phyloP scores from a whole-genome alignment of 352 stramenopile species.

The Globisporangium sylvaticum region DNA sequence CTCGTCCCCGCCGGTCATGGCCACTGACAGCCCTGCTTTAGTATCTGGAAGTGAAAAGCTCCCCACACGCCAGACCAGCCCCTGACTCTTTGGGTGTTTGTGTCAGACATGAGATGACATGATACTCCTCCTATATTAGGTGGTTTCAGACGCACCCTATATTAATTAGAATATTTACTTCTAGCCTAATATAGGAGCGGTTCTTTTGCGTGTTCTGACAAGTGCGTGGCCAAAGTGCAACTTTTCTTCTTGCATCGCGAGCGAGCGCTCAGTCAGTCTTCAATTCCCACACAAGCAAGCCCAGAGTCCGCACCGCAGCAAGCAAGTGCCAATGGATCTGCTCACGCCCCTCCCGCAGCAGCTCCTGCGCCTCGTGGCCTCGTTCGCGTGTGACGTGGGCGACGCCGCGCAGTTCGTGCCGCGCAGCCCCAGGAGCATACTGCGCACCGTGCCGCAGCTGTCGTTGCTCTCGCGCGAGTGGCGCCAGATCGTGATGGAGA shows the following conservation, averaged over 20 bases:
- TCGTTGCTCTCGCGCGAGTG: neutral
- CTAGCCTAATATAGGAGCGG: no score
- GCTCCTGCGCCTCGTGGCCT: neutral
- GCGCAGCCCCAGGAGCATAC: neutral
- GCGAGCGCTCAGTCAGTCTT: neutral
- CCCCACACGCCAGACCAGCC: neutral
- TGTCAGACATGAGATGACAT: no score
- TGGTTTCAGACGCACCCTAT: no score
- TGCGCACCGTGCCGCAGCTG: neutral
- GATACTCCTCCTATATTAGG: no score
- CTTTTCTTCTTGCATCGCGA: no score
- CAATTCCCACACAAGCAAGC: neutral
- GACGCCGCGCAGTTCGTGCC: neutral
- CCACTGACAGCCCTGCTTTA: neutral
- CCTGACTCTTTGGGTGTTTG: no score
- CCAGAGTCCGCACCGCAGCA: neutral
- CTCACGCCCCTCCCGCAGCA: neutral
- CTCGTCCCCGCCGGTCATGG: neutral
- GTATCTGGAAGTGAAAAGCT: neutral
- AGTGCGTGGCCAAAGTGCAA: no score
- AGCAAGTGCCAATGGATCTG: neutral
- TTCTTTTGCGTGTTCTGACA: no score
- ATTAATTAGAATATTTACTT: no score
- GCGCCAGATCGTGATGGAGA: neutral
- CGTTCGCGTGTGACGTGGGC: neutral